Conservation (phyloP, 306 rosid genomes). For the Fagus crenata region DNA sequence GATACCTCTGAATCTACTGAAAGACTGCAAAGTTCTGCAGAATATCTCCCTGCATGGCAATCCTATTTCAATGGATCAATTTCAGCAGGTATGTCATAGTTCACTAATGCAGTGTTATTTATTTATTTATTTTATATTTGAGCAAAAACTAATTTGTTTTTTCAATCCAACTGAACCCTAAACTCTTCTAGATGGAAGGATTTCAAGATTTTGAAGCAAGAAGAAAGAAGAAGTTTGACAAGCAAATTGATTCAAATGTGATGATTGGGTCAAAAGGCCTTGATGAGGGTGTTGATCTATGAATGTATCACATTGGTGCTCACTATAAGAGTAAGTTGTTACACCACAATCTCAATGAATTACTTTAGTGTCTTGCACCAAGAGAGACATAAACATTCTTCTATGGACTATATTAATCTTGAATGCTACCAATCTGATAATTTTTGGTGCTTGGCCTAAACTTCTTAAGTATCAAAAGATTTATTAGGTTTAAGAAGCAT, state of each 20-base stretch:
- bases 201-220: conserved; percentile 91
- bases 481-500: neutral
- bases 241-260: conserved; percentile 87
- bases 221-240: conserved; percentile 91
- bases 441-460: neutral
- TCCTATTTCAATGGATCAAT: conserved; percentile 88
- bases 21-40: conserved; percentile 89
- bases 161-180: conserved; percentile 20
- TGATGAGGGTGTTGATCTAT: conserved; percentile 90
- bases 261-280: conserved; percentile 92
- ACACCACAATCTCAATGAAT: neutral
- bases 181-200: conserved; percentile 68
- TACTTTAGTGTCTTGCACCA: neutral
- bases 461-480: neutral
- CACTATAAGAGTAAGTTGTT: conserved; percentile 17
- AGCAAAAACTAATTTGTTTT: conserved; percentile 12
- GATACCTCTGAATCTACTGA: conserved; percentile 74
- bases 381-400: neutral
- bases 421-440: conserved; percentile 2
- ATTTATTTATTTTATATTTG: neutral
- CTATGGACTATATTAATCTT: neutral
- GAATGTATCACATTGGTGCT: conserved; percentile 25
- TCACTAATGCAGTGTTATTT: neutral
- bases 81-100: conserved; percentile 68
- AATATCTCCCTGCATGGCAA: conserved; percentile 85